These are phyloP conservation scores for Prunus armeniaca DNA, from an alignment of 306 rosid species.

Conservation along the genomic window DNA sequence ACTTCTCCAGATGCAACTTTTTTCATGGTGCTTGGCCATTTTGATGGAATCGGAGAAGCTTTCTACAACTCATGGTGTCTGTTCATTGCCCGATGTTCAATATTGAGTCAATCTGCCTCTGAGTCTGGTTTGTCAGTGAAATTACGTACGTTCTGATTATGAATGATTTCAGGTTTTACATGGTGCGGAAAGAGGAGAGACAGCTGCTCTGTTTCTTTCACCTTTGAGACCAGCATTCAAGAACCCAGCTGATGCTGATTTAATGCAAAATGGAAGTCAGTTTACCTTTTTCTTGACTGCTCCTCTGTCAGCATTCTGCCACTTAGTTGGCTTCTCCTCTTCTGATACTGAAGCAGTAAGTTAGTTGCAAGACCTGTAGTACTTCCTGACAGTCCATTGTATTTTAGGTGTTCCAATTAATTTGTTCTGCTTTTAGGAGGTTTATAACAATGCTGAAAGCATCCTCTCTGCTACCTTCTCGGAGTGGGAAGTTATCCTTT, in stretches of 20 bases:
- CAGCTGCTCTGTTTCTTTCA: slow-evolving; percentile 82
- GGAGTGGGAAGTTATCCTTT: slow-evolving; percentile 86
- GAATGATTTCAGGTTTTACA: slow-evolving; percentile 66
- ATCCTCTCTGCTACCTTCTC: slow-evolving; percentile 70
- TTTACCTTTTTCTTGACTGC: slow-evolving; percentile 94
- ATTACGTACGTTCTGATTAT: slow-evolving; percentile 12
- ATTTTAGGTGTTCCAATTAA: slow-evolving; percentile 28
- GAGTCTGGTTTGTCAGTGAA: slow-evolving; percentile 10
- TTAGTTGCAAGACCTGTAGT: slow-evolving; percentile 5
- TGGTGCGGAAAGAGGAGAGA: slow-evolving; percentile 92
- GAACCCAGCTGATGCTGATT: slow-evolving; percentile 51
- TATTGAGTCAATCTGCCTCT: not conserved
- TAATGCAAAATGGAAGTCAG: slow-evolving; percentile 69
- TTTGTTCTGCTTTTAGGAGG: slow-evolving; percentile 46
- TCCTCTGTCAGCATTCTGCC: slow-evolving; percentile 86
- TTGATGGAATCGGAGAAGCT: not conserved
- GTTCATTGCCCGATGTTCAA: not conserved
- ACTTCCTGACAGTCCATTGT: slow-evolving; percentile 12
- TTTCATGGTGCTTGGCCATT: not conserved
- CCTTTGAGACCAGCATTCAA: slow-evolving; percentile 71
- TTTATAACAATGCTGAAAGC: slow-evolving; percentile 71
- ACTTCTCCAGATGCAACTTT: not conserved
- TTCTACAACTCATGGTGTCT: not conserved
- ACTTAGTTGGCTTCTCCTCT: slow-evolving; percentile 66
- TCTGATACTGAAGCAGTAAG: slow-evolving; percentile 60